phyloP scores from a whole-genome alignment of 805 yeast genomes.

The Candida rishiriensis region DNA sequence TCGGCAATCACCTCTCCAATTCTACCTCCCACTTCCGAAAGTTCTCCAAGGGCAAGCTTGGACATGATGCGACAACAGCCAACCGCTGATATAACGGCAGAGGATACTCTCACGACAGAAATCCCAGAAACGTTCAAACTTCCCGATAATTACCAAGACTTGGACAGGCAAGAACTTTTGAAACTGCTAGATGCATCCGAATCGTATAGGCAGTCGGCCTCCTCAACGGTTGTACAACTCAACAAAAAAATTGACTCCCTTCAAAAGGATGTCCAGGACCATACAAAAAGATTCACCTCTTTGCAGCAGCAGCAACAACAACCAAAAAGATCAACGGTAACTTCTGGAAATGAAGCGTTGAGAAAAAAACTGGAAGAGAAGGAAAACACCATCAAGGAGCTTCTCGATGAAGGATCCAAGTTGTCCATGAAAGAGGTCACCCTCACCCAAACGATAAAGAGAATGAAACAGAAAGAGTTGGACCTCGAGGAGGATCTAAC shows the following conservation, averaged over 20 bases:
- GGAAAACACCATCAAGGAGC: constrained; percentile 59
- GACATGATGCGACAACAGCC: constrained; percentile 3
- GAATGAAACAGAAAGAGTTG: constrained; percentile 45
- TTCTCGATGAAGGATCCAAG: constrained; percentile 72
- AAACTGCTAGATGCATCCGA: constrained; percentile 4
- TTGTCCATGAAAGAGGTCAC: constrained; percentile 68
- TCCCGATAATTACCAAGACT: constrained; percentile 11
- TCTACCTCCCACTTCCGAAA: neutral
- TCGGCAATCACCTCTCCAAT: neutral
- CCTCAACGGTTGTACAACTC: neutral
- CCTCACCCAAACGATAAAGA: constrained; percentile 61
- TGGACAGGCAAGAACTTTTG: constrained; percentile 11
- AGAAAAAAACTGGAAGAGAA: constrained; percentile 37
- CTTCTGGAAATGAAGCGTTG: constrained; percentile 12
- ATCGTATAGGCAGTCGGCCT: no score
- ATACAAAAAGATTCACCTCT: neutral
- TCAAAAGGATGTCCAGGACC: constrained; percentile 17
- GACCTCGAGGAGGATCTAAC: constrained; percentile 33
- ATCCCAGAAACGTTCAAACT: constrained; percentile 1
- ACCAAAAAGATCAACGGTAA: constrained; percentile 9
- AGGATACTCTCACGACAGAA: no score
- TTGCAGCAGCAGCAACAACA: neutral
- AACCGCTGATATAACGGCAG: no score
- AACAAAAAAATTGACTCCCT: constrained; percentile 26
- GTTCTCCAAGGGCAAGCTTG: constrained; percentile 3